These are phyloP conservation scores for Fusarium sp. DNA, from an alignment of 2,329 filamentous ascomycete genomes.

Conservation along the genomic window DNA sequence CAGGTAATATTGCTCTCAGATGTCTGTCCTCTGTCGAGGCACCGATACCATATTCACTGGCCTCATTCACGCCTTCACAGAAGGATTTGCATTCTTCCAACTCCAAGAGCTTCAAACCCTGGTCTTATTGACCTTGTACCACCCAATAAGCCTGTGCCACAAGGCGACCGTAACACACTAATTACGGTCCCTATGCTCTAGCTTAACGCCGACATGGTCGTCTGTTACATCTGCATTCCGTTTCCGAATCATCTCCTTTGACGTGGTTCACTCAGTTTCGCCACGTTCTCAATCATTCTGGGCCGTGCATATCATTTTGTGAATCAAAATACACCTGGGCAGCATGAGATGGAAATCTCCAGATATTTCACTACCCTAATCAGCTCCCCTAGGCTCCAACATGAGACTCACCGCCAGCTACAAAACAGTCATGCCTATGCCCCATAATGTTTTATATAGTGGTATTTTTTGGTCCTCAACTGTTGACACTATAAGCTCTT, in stretches of 20 bases:
- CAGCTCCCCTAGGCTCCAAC: conserved; percentile 22
- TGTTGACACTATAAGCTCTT: conserved; percentile 23
- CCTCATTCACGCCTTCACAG: conserved; percentile 23
- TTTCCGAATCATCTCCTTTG: conserved; percentile 33
- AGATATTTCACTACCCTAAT: background rate
- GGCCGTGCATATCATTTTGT: background rate
- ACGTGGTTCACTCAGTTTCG: conserved; percentile 19
- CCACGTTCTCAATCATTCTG: conserved; percentile 3
- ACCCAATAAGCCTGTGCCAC: conserved; percentile 45
- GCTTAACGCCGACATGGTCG: conserved; percentile 13
- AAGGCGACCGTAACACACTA: conserved; percentile 35
- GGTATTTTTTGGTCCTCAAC: conserved; percentile 22
- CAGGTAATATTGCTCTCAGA: background rate
- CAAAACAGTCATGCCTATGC: background rate
- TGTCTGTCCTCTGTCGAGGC: background rate
- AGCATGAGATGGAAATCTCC: background rate
- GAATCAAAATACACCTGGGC: background rate
- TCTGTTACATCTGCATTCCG: conserved; percentile 22
- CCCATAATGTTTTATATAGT: conserved; percentile 5
- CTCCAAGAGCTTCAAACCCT: conserved; percentile 26
- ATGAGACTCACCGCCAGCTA: conserved; percentile 37
- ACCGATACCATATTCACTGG: conserved; percentile 7
- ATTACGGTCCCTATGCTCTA: conserved; percentile 17
- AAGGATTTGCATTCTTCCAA: conserved; percentile 14
- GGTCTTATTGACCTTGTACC: conserved; percentile 19